Percentiles rank a stretch among this genome's conserved stretches.
phyloP scores from a whole-genome alignment of 345 rosid genomes.

The Hibiscus mutabilis region DNA sequence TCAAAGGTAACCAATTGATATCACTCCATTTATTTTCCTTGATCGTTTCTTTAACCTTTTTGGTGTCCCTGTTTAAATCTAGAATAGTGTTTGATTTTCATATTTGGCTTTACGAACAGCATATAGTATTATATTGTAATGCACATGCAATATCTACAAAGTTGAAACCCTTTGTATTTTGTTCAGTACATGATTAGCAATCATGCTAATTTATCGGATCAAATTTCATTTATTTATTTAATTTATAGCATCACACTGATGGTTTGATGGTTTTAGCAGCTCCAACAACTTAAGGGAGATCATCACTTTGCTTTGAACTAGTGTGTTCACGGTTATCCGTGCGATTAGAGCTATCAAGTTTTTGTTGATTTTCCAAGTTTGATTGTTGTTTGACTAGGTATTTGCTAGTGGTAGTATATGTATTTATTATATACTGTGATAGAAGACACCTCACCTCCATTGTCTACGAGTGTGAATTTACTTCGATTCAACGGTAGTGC shows the following conservation, averaged over 20 bases:
- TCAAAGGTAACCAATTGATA: constrained; percentile 35
- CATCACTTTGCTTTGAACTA: background rate
- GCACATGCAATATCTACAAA: background rate
- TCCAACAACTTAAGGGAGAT: background rate
- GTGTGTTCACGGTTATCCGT: background rate
- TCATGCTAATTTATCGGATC: background rate
- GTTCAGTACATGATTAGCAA: no score
- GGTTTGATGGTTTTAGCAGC: background rate
- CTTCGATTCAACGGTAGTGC: no score
- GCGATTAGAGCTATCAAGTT: background rate
- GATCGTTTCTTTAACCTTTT: no score
- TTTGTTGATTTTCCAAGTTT: no score
- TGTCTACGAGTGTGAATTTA: background rate
- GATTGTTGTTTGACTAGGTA: no score
- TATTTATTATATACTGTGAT: background rate
- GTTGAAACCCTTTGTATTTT: background rate
- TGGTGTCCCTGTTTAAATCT: no score
- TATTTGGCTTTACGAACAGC: no score
- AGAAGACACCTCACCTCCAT: background rate
- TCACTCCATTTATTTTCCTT: background rate
- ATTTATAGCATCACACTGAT: background rate
- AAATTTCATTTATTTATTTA: background rate
- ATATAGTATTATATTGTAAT: no score
- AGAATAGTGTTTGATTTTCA: no score
- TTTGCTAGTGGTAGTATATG: no score